Conservation (phyloP, 2,329 filamentous ascomycete genomes). For the Paraconiothyrium sp. region DNA sequence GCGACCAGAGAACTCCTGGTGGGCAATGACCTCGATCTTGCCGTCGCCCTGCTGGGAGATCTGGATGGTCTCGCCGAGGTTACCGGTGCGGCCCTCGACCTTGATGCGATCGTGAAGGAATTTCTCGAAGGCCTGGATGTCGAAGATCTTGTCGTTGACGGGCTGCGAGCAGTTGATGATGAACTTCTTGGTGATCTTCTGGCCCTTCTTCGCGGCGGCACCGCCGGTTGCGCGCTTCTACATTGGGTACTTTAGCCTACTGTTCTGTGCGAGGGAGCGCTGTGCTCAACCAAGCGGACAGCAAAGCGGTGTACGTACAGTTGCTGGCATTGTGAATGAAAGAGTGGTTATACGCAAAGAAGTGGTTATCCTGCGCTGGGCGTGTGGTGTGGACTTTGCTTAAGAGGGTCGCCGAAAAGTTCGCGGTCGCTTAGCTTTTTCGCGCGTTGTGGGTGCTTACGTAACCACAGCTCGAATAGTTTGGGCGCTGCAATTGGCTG, state of each 20-base stretch:
- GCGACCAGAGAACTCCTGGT: conserved; percentile 97
- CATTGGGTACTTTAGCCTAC: conserved; percentile 88
- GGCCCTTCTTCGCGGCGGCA: conserved; percentile 59
- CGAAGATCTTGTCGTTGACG: conserved; percentile 99
- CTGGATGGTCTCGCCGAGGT: conserved; percentile 92
- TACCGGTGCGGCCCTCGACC: conserved; percentile 97
- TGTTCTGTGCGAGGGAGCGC: conserved; percentile 65
- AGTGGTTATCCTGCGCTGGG: conserved; percentile 84
- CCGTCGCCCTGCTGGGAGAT: conserved; percentile 93
- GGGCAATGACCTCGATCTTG: conserved; percentile 97
- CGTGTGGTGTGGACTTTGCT: conserved; percentile 29
- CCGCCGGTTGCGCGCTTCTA: conserved; percentile 66
- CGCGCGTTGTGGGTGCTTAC: conserved; percentile 21
- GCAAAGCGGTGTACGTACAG: conserved; percentile 98
- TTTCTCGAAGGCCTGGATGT: conserved; percentile 98
- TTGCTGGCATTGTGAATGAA: conserved; percentile 81
- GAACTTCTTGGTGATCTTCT: conserved; percentile 94
- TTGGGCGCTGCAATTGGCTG: conserved; percentile 6
- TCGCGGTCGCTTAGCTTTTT: conserved; percentile 26
- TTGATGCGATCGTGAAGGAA: conserved; percentile 99
- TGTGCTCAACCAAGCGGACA: conserved; percentile 69
- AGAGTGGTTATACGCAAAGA: conserved; percentile 74
- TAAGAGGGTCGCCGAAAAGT: conserved; percentile 11
- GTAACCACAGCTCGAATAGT: conserved; percentile 22
- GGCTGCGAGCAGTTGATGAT: conserved; percentile 99